Evolutionary conservation across 2,329 filamentous ascomycete species (phyloP).

Genomic region (Beauveria bassiana): DNA sequence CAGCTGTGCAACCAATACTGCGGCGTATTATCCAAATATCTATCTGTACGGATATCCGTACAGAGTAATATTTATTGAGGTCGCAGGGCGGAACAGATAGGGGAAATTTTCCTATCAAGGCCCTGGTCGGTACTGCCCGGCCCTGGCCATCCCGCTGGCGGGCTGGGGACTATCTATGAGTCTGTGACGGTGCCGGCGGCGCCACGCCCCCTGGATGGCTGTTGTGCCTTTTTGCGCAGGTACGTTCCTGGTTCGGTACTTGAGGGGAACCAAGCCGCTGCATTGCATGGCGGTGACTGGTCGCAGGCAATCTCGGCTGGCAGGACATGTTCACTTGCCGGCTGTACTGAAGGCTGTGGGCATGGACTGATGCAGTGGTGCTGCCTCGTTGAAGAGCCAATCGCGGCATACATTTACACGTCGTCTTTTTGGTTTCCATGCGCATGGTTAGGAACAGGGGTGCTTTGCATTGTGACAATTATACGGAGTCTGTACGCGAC

Average conservation of each 20-base stretch:
- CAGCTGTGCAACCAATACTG: too few relatives aligned
- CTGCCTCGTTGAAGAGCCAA: neutral
- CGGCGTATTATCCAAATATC: too few relatives aligned
- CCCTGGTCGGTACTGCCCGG: too few relatives aligned
- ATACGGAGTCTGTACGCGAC: too few relatives aligned
- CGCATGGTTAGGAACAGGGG: constrained; percentile 4
- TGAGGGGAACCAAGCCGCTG: neutral
- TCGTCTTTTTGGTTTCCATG: neutral
- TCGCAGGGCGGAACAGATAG: too few relatives aligned
- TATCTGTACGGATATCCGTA: too few relatives aligned
- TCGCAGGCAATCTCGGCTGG: neutral
- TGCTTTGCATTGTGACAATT: neutral
- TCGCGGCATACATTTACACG: neutral
- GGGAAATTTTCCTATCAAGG: too few relatives aligned
- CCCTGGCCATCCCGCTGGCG: too few relatives aligned
- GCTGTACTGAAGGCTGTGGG: neutral
- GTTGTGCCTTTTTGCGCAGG: neutral
- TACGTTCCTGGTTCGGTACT: neutral
- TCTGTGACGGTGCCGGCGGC: too few relatives aligned
- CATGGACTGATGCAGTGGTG: too few relatives aligned
- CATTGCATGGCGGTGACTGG: neutral
- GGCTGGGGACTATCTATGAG: too few relatives aligned
- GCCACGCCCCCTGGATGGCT: neutral
- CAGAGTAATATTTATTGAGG: too few relatives aligned
- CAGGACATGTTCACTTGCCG: neutral